Evolutionary conservation across 2,329 filamentous ascomycete species (phyloP).

Genomic region (Rachicladosporium sp.): DNA sequence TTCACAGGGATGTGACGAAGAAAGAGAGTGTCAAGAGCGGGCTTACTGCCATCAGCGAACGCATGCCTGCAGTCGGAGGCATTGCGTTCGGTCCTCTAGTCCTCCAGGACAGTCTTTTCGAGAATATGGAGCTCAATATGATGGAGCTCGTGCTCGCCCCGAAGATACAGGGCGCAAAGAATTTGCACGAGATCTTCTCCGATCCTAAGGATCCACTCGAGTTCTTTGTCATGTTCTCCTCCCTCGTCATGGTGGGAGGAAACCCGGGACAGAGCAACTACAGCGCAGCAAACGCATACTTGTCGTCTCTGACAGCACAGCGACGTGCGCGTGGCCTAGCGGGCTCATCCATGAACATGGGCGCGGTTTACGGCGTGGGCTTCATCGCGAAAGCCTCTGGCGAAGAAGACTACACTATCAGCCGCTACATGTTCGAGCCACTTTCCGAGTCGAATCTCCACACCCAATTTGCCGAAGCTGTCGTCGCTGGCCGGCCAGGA

Average conservation of each 20-base stretch:
- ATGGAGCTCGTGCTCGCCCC: slow-evolving; percentile 35
- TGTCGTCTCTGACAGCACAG: slow-evolving; percentile 21
- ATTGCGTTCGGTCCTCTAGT: slow-evolving; percentile 10
- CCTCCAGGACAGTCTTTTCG: slow-evolving; percentile 33
- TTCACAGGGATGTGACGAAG: too few relatives aligned
- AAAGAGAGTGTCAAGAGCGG: background rate
- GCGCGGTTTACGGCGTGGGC: slow-evolving; percentile 12
- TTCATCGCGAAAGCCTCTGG: slow-evolving; percentile 11
- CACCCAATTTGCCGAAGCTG: slow-evolving; percentile 41
- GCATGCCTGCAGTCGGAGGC: slow-evolving; percentile 1
- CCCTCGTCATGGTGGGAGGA: slow-evolving; percentile 44
- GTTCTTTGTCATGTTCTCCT: slow-evolving; percentile 44
- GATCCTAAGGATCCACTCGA: slow-evolving; percentile 23
- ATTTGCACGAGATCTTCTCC: slow-evolving; percentile 29
- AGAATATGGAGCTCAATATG: slow-evolving; percentile 36
- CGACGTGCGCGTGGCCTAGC: slow-evolving; percentile 31
- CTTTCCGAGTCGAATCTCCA: slow-evolving; percentile 41
- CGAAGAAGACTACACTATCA: slow-evolving; percentile 7
- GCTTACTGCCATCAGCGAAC: background rate
- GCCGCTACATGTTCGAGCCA: background rate
- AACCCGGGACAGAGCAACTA: slow-evolving; percentile 49
- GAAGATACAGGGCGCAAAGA: slow-evolving; percentile 40
- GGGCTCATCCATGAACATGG: slow-evolving; percentile 42
- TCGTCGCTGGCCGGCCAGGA: slow-evolving; percentile 26
- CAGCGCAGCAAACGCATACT: slow-evolving; percentile 39